A percentile compares a stretch with the other conserved stretches of the same genome.
Evolutionary conservation across 306 rosid genomes (phyloP).

Genomic region (Cicer cuneatum): DNA sequence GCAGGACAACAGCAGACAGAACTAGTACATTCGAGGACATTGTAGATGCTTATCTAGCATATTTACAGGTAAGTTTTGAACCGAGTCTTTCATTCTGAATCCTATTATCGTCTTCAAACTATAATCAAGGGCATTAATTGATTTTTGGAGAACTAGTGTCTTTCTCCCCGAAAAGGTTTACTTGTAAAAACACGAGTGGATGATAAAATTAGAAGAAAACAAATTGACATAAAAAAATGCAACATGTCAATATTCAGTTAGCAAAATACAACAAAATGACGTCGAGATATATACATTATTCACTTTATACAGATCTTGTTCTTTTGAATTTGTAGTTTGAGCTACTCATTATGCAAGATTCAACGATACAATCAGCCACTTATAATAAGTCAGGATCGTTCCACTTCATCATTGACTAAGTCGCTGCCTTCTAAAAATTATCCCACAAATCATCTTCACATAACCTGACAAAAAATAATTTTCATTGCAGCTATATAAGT

Average conservation of each 20-base stretch:
- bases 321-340: neutral
- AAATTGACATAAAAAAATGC: neutral
- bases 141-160: slow-evolving; percentile 2
- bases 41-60: slow-evolving; percentile 88
- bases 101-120: slow-evolving; percentile 3
- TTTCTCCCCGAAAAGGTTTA: neutral
- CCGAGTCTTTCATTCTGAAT: slow-evolving; percentile 35
- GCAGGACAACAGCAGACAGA: slow-evolving; percentile 62
- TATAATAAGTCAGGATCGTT: neutral
- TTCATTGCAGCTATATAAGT: neutral
- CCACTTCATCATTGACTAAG: neutral
- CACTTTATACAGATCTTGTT: neutral
- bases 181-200: neutral
- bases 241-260: neutral
- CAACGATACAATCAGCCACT: neutral
- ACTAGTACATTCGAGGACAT: slow-evolving; percentile 75
- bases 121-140: slow-evolving; percentile 3
- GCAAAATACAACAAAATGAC: neutral
- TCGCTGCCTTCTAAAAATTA: neutral
- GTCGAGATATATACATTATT: neutral
- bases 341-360: neutral
- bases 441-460: neutral
- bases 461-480: neutral
- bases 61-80: slow-evolving; percentile 82
- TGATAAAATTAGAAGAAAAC: neutral